A percentile compares a stretch with the other conserved stretches of the same genome.
Evolutionary conservation across 176 grass and related monocot genomes (phyloP).

Genomic region (Oryza meyeriana): DNA sequence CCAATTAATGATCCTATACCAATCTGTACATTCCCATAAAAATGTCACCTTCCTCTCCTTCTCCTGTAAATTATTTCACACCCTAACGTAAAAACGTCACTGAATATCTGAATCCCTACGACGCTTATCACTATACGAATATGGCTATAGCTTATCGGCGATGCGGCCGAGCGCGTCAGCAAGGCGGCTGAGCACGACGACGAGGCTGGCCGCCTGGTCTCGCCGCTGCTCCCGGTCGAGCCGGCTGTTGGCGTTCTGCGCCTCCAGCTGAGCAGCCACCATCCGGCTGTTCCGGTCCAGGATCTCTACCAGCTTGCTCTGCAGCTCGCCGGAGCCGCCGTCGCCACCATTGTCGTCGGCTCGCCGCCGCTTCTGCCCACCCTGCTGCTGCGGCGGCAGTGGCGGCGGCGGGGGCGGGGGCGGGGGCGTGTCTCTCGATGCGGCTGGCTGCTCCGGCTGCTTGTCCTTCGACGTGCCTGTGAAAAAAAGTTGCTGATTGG

Average conservation of each 20-base stretch:
- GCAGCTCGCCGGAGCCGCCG: slow-evolving; percentile 15
- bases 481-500: background rate
- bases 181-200: slow-evolving; percentile 68
- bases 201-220: slow-evolving; percentile 65
- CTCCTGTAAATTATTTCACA: slow-evolving; percentile 31
- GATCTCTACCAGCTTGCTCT: slow-evolving; percentile 59
- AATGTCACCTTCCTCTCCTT: background rate
- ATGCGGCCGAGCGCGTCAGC: slow-evolving; percentile 90
- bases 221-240: slow-evolving; percentile 84
- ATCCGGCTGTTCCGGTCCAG: slow-evolving; percentile 67
- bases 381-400: slow-evolving; percentile 26
- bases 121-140: background rate
- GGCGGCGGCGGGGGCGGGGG: background rate
- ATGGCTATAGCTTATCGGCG: slow-evolving; percentile 79
- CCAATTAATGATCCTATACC: slow-evolving; percentile 42
- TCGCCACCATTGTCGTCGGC: background rate
- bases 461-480: slow-evolving; percentile 68
- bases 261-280: slow-evolving; percentile 62
- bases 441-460: slow-evolving; percentile 39
- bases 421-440: slow-evolving; percentile 20
- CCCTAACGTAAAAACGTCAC: background rate
- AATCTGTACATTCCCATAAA: slow-evolving; percentile 54
- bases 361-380: slow-evolving; percentile 54
- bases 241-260: slow-evolving; percentile 66
- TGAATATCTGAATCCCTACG: background rate